Conservation (phyloP, 306 rosid genomes). For the Neltuma alba region DNA sequence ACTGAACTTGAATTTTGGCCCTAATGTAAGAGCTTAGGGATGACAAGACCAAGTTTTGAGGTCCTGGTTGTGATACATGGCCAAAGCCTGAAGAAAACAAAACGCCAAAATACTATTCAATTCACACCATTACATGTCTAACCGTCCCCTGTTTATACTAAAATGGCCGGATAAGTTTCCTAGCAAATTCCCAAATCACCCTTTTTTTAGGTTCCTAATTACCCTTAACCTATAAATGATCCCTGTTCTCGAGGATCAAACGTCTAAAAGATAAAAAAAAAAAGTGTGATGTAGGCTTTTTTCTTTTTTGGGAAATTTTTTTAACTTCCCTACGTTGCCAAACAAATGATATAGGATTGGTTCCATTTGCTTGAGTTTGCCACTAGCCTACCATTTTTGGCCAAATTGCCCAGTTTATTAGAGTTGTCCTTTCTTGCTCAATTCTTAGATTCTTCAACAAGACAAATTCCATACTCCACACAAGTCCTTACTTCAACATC, state of each 20-base stretch:
- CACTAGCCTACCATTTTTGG: background rate
- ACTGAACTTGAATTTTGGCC: background rate
- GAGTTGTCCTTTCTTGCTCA: background rate
- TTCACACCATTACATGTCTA: background rate
- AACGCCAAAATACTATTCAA: background rate
- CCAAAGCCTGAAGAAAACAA: background rate
- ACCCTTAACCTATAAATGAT: background rate
- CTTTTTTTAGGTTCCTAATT: background rate
- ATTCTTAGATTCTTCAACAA: background rate
- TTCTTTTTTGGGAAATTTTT: background rate
- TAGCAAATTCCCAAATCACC: background rate
- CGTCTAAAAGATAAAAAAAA: background rate
- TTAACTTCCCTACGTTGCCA: background rate
- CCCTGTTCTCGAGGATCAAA: background rate
- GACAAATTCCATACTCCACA: background rate
- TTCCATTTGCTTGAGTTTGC: background rate
- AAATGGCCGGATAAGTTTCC: background rate
- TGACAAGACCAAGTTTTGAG: background rate
- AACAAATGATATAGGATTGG: background rate
- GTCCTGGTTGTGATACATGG: background rate
- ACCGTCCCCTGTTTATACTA: background rate
- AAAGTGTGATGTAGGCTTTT: background rate
- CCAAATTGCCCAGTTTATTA: background rate
- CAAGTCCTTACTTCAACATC: background rate
- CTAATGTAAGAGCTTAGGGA: background rate